These are phyloP conservation scores for Helicostylum pulchrum DNA, from an alignment of 192 early-diverging fungal genomes.

Conservation along the genomic window DNA sequence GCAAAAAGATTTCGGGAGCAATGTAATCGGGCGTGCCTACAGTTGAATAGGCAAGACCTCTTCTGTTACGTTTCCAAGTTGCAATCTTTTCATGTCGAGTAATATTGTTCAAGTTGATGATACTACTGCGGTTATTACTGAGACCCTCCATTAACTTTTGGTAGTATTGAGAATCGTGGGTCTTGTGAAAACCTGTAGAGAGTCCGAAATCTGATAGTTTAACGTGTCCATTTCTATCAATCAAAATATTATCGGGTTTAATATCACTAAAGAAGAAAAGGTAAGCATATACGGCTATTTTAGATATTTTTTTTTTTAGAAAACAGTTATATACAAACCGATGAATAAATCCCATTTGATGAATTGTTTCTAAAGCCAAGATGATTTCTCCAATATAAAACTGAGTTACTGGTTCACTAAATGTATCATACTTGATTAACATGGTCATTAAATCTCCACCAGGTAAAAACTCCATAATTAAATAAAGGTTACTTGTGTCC, in stretches of 20 bases:
- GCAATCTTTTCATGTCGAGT: conserved; percentile 88
- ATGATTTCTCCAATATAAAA: conserved; percentile 99
- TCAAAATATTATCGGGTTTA: conserved; percentile 87
- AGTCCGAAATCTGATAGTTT: conserved; percentile 99
- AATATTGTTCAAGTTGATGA: conserved; percentile 80
- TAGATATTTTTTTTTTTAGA: too few species aligned
- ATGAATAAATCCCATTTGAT: conserved; percentile 93
- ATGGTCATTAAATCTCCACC: conserved; percentile 99
- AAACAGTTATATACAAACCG: conserved; percentile 47
- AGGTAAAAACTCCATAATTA: conserved; percentile 99
- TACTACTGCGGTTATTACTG: conserved; percentile 50
- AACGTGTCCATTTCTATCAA: conserved; percentile 97
- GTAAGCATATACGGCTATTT: background rate
- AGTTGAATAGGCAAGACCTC: conserved; percentile 93
- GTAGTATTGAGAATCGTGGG: conserved; percentile 97
- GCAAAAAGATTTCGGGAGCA: conserved; percentile 93
- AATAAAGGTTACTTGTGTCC: conserved; percentile 87
- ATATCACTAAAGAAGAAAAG: conserved; percentile 54
- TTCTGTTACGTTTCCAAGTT: conserved; percentile 97
- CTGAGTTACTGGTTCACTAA: conserved; percentile 94
- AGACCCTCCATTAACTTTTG: conserved; percentile 72
- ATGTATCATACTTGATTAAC: conserved; percentile 97
- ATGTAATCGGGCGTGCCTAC: conserved; percentile 97
- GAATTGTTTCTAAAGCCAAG: conserved; percentile 91
- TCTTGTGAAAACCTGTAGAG: conserved; percentile 98